These are phyloP conservation scores for Amaranthus tricolor DNA, from an alignment of 179 eudicot genomes.

Conservation along the genomic window DNA sequence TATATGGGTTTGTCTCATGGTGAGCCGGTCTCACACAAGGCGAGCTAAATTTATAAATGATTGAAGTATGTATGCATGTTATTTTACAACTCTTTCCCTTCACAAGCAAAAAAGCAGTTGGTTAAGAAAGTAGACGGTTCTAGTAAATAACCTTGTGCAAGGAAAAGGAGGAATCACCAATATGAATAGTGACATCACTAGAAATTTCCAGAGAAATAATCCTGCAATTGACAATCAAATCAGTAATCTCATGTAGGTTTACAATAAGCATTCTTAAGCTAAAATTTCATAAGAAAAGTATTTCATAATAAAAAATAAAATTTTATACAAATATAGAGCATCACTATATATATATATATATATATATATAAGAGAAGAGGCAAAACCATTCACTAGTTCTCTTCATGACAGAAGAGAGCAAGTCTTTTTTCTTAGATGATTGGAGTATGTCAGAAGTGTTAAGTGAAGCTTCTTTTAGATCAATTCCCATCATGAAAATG, in stretches of 20 bases:
- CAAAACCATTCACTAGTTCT: slow-evolving; percentile 81
- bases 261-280: too few relatives aligned
- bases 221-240: slow-evolving; percentile 46
- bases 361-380: slow-evolving; percentile 19
- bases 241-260: not conserved
- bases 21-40: too few relatives aligned
- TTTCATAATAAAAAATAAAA: too few relatives aligned
- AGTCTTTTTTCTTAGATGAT: slow-evolving; percentile 52
- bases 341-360: not conserved
- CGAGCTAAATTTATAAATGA: too few relatives aligned
- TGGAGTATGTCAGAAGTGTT: slow-evolving; percentile 32
- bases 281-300: too few relatives aligned
- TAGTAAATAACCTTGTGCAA: slow-evolving; percentile 75
- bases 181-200: slow-evolving; percentile 74
- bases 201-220: slow-evolving; percentile 86
- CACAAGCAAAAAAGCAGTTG: not conserved
- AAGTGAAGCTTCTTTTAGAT: slow-evolving; percentile 34
- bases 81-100: not conserved
- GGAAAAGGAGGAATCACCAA: slow-evolving; percentile 70
- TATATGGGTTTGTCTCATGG: too few relatives aligned
- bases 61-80: too few relatives aligned
- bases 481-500: slow-evolving; percentile 42
- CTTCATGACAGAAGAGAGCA: slow-evolving; percentile 72
- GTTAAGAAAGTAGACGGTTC: not conserved
- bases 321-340: too few relatives aligned